Evolutionary conservation across 2,329 filamentous ascomycete genomes (phyloP).

Genomic region (Beauveria caledonica): DNA sequence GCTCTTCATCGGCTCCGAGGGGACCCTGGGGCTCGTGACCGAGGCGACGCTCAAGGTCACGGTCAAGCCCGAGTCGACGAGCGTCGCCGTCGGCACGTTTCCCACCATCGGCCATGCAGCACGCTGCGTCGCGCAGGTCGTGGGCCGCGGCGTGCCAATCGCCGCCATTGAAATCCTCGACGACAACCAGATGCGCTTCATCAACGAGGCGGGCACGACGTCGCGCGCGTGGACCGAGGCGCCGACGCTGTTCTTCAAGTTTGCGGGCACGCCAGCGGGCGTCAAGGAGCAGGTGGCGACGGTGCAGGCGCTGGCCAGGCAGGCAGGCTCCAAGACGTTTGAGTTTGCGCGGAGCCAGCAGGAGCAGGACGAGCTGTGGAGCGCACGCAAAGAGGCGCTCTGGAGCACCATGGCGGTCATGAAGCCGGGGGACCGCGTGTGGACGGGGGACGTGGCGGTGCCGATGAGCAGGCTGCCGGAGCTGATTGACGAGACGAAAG

Average conservation of each 20-base stretch:
- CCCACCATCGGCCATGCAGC: slow-evolving; percentile 59
- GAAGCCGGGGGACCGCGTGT: slow-evolving; percentile 61
- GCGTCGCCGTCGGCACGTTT: slow-evolving; percentile 65
- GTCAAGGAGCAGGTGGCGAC: slow-evolving; percentile 73
- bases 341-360: slow-evolving; percentile 64
- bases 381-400: slow-evolving; percentile 72
- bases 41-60: slow-evolving; percentile 86
- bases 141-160: slow-evolving; percentile 72
- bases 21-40: slow-evolving; percentile 83
- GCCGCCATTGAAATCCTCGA: slow-evolving; percentile 91
- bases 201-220: slow-evolving; percentile 59
- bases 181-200: slow-evolving; percentile 75
- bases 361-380: slow-evolving; percentile 74
- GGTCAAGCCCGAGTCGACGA: slow-evolving; percentile 68
- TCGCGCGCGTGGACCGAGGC: slow-evolving; percentile 60
- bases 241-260: slow-evolving; percentile 80
- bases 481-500: slow-evolving; percentile 66
- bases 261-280: slow-evolving; percentile 57
- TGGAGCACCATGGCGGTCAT: slow-evolving; percentile 69
- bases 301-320: slow-evolving; percentile 55
- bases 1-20: slow-evolving; percentile 85
- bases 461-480: slow-evolving; percentile 66
- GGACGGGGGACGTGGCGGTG: slow-evolving; percentile 82
- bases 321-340: slow-evolving; percentile 57
- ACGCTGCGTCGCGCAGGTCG: slow-evolving; percentile 71